These are phyloP conservation scores for Leccinum sublutescens DNA, from an alignment of 768 basidiomycete species.

Conservation along the genomic window DNA sequence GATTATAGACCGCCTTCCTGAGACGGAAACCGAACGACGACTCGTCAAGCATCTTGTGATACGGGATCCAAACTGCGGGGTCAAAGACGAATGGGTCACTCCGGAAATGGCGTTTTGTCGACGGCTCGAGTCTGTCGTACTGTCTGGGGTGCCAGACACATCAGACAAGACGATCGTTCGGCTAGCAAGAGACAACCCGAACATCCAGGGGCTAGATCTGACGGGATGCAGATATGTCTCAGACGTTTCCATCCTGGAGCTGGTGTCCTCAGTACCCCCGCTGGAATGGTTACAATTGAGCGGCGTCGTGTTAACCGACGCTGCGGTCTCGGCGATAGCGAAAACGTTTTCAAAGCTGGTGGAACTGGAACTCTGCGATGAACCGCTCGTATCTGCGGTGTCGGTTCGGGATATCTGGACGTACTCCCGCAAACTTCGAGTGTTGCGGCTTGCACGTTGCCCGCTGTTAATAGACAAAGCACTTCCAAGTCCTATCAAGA, in stretches of 20 bases:
- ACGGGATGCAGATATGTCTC: conserved; percentile 73
- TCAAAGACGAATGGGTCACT: conserved; percentile 63
- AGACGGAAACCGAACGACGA: conserved; percentile 53
- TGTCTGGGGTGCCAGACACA: conserved; percentile 65
- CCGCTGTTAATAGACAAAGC: conserved; percentile 72
- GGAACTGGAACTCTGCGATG: conserved; percentile 76
- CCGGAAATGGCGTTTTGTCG: conserved; percentile 56
- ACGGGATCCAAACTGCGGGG: conserved; percentile 36
- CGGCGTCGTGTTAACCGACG: conserved; percentile 60
- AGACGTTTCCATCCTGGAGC: conserved; percentile 70
- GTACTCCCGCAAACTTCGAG: conserved; percentile 74
- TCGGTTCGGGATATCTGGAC: conserved; percentile 81
- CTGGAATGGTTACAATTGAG: conserved; percentile 76
- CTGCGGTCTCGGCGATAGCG: conserved; percentile 64
- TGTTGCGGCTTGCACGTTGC: conserved; percentile 77
- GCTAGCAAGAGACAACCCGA: conserved; percentile 59
- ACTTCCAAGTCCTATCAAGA: conserved; percentile 57
- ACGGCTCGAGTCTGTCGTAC: conserved; percentile 62
- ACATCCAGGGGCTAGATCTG: conserved; percentile 74
- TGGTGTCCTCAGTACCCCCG: conserved; percentile 65
- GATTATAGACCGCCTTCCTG: conserved; percentile 59
- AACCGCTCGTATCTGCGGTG: conserved; percentile 63
- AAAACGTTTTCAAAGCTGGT: conserved; percentile 72
- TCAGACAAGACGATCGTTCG: conserved; percentile 67
- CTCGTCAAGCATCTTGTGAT: conserved; percentile 61